Percentiles rank a stretch among this genome's conserved stretches.
Conservation (phyloP, 2,329 filamentous ascomycete genomes). For the Botrytis sinoallii region DNA sequence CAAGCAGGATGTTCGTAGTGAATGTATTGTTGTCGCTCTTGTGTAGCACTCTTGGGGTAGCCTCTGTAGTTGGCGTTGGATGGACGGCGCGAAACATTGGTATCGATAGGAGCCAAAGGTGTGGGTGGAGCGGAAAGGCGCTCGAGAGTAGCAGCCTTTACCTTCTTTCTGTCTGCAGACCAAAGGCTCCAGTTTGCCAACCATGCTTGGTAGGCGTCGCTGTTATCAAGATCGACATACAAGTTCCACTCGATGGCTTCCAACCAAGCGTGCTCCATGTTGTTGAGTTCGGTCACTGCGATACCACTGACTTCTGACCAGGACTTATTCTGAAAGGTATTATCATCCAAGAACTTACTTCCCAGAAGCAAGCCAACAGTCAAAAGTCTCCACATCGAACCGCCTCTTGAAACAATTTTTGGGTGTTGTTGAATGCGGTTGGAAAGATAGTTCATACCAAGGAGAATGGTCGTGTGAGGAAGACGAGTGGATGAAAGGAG, state of each 20-base stretch:
- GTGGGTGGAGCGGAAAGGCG: slow-evolving; percentile 37
- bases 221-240: slow-evolving; percentile 62
- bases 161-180: slow-evolving; percentile 45
- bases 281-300: slow-evolving; percentile 63
- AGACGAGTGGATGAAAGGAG: slow-evolving; percentile 69
- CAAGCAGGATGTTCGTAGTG: slow-evolving; percentile 35
- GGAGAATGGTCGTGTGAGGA: slow-evolving; percentile 68
- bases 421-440: slow-evolving; percentile 57
- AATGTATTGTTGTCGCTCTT: slow-evolving; percentile 34
- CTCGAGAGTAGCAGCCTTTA: slow-evolving; percentile 38
- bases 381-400: slow-evolving; percentile 65
- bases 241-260: slow-evolving; percentile 65
- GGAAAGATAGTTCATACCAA: slow-evolving; percentile 67
- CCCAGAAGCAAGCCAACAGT: slow-evolving; percentile 67
- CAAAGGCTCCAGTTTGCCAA: slow-evolving; percentile 64
- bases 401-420: slow-evolving; percentile 45
- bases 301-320: slow-evolving; percentile 76
- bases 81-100: slow-evolving; percentile 52
- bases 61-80: slow-evolving; percentile 43
- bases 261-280: slow-evolving; percentile 67
- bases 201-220: slow-evolving; percentile 63
- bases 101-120: slow-evolving; percentile 52
- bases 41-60: slow-evolving; percentile 46
- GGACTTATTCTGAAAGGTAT: slow-evolving; percentile 75
- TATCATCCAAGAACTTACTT: slow-evolving; percentile 76